A percentile compares a stretch with the other conserved stretches of the same genome.
phyloP scores from a whole-genome alignment of 331 rosid species.

The Pyrus hybrid region DNA sequence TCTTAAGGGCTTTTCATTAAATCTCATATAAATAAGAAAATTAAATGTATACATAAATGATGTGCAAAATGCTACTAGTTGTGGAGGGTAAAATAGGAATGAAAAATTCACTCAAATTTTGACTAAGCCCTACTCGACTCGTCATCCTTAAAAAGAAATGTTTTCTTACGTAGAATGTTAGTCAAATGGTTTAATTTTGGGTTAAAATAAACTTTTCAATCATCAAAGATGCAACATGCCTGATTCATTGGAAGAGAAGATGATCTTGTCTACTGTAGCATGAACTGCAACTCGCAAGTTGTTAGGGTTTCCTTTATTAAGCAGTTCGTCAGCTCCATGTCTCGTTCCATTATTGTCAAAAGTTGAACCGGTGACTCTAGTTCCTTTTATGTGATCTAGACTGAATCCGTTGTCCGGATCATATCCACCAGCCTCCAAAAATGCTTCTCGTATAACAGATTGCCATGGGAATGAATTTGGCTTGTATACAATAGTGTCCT shows the following conservation, averaged over 20 bases:
- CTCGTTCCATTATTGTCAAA: slow-evolving; percentile 10
- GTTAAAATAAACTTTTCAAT: no score
- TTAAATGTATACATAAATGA: no score
- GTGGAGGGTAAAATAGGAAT: no score
- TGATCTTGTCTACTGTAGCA: slow-evolving; percentile 4
- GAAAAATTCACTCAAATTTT: no score
- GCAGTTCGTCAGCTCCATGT: slow-evolving; percentile 24
- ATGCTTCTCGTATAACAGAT: background rate
- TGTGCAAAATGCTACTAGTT: no score
- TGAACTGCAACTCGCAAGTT: slow-evolving; percentile 10
- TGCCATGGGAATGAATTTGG: background rate
- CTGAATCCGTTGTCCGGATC: slow-evolving; percentile 12
- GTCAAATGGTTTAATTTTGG: no score
- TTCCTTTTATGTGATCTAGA: slow-evolving; percentile 1
- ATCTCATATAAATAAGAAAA: no score
- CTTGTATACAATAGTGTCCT: background rate
- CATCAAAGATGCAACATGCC: background rate
- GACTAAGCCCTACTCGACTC: no score
- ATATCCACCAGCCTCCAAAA: slow-evolving; percentile 3
- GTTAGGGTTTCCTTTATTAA: background rate
- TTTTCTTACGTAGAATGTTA: no score
- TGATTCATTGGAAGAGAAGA: slow-evolving; percentile 2
- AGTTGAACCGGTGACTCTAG: background rate
- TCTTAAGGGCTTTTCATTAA: no score
- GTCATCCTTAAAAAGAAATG: no score